phyloP scores from a whole-genome alignment of 257 asterid genomes.

The Solanum virginianum region DNA sequence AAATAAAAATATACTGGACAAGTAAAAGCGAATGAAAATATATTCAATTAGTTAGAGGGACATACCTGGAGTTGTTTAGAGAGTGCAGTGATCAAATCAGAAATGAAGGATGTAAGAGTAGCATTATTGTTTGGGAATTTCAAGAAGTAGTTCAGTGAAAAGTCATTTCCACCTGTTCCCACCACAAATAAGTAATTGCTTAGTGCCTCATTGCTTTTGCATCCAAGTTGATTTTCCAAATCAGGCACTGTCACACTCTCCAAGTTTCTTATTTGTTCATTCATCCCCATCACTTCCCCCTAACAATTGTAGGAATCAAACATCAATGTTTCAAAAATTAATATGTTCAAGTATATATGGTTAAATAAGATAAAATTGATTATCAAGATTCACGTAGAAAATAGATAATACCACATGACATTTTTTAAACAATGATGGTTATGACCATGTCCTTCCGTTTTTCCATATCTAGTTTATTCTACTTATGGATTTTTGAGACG shows the following conservation, averaged over 20 bases:
- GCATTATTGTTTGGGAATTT: slow-evolving; percentile 15
- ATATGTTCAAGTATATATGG: neutral
- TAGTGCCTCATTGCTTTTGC: neutral
- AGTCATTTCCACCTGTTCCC: slow-evolving; percentile 79
- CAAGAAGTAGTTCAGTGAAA: slow-evolving; percentile 44
- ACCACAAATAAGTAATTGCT: slow-evolving; percentile 46
- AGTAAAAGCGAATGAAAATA: neutral
- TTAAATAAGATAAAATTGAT: neutral
- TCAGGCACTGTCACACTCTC: slow-evolving; percentile 47
- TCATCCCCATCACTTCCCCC: slow-evolving; percentile 49
- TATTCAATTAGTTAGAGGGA: neutral
- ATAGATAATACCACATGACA: neutral
- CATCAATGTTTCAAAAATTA: neutral
- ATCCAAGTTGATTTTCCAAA: slow-evolving; percentile 28
- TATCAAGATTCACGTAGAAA: neutral
- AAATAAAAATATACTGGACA: too few species aligned
- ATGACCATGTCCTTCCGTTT: too few species aligned
- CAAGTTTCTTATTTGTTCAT: slow-evolving; percentile 44
- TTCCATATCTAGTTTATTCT: too few species aligned
- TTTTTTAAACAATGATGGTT: neutral
- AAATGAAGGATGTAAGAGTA: slow-evolving; percentile 40
- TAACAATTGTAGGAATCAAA: slow-evolving; percentile 2
- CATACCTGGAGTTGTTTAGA: slow-evolving; percentile 51
- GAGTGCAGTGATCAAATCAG: slow-evolving; percentile 27
- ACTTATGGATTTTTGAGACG: too few species aligned